Evolutionary conservation across 2,329 filamentous ascomycete genomes (phyloP).

Genomic region (Penicillium psychrosexuale): DNA sequence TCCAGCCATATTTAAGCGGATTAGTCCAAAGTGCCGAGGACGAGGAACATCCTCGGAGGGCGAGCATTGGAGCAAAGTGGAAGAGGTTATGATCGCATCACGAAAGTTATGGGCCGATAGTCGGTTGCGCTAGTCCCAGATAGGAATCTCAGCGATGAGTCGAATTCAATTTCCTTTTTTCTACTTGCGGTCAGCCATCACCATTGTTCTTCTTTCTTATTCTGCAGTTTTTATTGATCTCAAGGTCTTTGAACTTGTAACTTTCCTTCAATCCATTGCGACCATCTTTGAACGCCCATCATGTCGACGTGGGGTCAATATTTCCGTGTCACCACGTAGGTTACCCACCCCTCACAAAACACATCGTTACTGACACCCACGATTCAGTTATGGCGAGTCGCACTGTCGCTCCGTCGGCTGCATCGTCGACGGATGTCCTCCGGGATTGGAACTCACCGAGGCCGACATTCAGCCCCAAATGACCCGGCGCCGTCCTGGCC

Average conservation of each 20-base stretch:
- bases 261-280: neutral
- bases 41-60: constrained; percentile 6
- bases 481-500: constrained; percentile 83
- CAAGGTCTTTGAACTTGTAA: neutral
- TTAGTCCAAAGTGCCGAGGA: constrained; percentile 10
- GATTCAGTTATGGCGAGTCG: constrained; percentile 68
- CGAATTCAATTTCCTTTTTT: constrained; percentile 14
- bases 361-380: constrained; percentile 19
- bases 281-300: constrained; percentile 26
- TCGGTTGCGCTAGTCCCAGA: constrained; percentile 28
- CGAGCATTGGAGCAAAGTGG: constrained; percentile 27
- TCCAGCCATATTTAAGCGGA: neutral
- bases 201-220: neutral
- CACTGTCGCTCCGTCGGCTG: constrained; percentile 91
- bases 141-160: constrained; percentile 24
- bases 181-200: neutral
- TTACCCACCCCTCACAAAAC: constrained; percentile 18
- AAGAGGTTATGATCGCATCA: neutral
- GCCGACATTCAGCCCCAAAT: constrained; percentile 91
- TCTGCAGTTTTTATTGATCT: constrained; percentile 5
- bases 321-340: constrained; percentile 79
- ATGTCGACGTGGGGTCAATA: constrained; percentile 88
- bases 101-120: constrained; percentile 19
- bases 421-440: constrained; percentile 90
- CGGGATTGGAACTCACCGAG: constrained; percentile 80